Evolutionary conservation across 768 basidiomycete species (phyloP).

Genomic region (Solioccasus polychromus): DNA sequence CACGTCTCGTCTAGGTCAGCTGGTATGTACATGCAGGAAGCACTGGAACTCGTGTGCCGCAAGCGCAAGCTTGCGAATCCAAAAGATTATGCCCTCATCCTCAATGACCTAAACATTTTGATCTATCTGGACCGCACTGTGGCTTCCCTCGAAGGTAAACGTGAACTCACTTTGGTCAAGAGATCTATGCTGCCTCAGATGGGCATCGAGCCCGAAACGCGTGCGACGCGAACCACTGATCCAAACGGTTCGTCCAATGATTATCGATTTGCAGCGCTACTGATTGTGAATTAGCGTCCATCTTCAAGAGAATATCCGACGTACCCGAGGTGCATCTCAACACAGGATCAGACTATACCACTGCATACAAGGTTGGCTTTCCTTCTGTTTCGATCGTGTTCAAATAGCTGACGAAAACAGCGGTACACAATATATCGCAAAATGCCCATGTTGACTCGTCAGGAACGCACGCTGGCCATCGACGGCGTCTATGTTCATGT

Average conservation of each 20-base stretch:
- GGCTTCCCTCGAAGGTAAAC: slow-evolving; percentile 87
- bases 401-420: slow-evolving; percentile 35
- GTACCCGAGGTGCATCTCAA: slow-evolving; percentile 50
- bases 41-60: slow-evolving; percentile 79
- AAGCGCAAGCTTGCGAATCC: slow-evolving; percentile 64
- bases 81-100: slow-evolving; percentile 80
- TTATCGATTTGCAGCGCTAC: background rate
- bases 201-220: slow-evolving; percentile 65
- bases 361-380: slow-evolving; percentile 75
- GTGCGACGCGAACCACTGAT: slow-evolving; percentile 74
- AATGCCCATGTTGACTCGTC: slow-evolving; percentile 90
- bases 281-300: slow-evolving; percentile 60
- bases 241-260: slow-evolving; percentile 69
- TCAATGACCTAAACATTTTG: slow-evolving; percentile 59
- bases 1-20: slow-evolving; percentile 50
- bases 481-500: slow-evolving; percentile 95
- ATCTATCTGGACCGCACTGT: slow-evolving; percentile 94
- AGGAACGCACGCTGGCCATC: slow-evolving; percentile 88
- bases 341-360: slow-evolving; percentile 71
- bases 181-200: slow-evolving; percentile 70
- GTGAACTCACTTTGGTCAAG: slow-evolving; percentile 79
- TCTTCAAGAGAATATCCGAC: slow-evolving; percentile 88
- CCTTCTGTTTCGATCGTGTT: background rate
- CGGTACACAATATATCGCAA: slow-evolving; percentile 93
- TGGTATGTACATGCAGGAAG: slow-evolving; percentile 97